A percentile compares a stretch with the other conserved stretches of the same genome.
Conservation (phyloP, 2,329 filamentous ascomycete species). For the Botrytis medusae region DNA sequence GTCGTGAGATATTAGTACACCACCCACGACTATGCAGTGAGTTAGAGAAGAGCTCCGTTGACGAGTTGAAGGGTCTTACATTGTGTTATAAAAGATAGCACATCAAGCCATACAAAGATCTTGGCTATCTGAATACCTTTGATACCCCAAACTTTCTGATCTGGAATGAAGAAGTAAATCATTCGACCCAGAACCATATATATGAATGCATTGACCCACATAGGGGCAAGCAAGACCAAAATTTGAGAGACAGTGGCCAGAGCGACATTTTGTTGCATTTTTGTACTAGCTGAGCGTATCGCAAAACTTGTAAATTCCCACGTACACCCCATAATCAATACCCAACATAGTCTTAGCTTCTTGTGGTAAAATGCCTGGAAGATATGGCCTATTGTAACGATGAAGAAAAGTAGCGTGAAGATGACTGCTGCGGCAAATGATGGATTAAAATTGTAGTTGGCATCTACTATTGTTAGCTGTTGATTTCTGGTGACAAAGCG, state of each 20-base stretch:
- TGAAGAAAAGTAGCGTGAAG: constrained; percentile 42
- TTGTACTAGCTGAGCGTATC: constrained; percentile 44
- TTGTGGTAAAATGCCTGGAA: constrained; percentile 42
- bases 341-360: constrained; percentile 44
- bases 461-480: constrained; percentile 24
- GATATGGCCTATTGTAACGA: constrained; percentile 39
- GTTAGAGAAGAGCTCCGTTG: constrained; percentile 39
- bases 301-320: constrained; percentile 48
- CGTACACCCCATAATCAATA: constrained; percentile 45
- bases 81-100: constrained; percentile 45
- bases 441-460: constrained; percentile 42
- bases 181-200: constrained; percentile 41
- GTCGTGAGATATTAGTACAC: constrained; percentile 31
- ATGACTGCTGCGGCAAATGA: constrained; percentile 42
- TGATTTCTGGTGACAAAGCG: neutral
- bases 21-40: neutral
- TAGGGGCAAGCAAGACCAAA: constrained; percentile 45
- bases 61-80: constrained; percentile 31
- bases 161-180: constrained; percentile 41
- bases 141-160: constrained; percentile 40
- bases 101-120: constrained; percentile 50
- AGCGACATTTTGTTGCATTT: constrained; percentile 39
- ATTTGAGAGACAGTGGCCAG: constrained; percentile 42
- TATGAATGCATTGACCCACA: constrained; percentile 40
- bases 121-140: constrained; percentile 44